Base-by-base conservation (phyloP, 2,329 filamentous ascomycete species). In the Corinectria fuckeliana region DNA sequence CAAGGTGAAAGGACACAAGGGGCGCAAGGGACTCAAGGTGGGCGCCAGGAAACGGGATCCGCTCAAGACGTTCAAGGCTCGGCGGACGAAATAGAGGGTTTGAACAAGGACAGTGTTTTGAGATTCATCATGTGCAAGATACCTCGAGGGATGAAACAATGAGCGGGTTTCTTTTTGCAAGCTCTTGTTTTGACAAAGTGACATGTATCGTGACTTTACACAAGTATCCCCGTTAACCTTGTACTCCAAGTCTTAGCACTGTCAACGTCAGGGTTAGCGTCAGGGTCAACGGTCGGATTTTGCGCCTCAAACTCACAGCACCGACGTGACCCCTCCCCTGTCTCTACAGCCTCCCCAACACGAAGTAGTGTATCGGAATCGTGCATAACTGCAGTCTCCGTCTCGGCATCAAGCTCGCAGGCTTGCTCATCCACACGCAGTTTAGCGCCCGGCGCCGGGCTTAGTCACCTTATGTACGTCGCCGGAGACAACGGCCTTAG, bases 21-120 rank as follows among this genome's bases (percentile, higher is more conserved):
- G 79, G 63, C 78, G 77, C 48, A 77, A 73, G 56, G 74, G 71
- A 32, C 76, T 78, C 61, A 87, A 84, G 73, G 78, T 78, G 30
- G 82, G 80, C 38, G 80, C 82, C n/a, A 85, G 88, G 70, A 94
- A 89, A 76, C 80, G 85, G 51, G 92, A 98, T 80, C 93, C 94
- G 6, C 80, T 97, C 72, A 96, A 94, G 81, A 93, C 90, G 8
- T 95, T 97, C 76, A 96, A 92, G 75, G 85, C 85, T 21, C 79
- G 83, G 67, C 75, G 80, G 53, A 75, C 71, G 52, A 76, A 75
- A 60, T 76, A 69, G 60, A 63, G 14, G 50, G 32, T 39, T 23
- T 10, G 47, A 34, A 45, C 55, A n/a, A 56, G 61, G 49, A 56
- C 13, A 64, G 61, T 50, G 64, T 57, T 58, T 58, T 38, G 36